phyloP scores from a whole-genome alignment of 345 rosid genomes.

The Conringia planisiliqua region DNA sequence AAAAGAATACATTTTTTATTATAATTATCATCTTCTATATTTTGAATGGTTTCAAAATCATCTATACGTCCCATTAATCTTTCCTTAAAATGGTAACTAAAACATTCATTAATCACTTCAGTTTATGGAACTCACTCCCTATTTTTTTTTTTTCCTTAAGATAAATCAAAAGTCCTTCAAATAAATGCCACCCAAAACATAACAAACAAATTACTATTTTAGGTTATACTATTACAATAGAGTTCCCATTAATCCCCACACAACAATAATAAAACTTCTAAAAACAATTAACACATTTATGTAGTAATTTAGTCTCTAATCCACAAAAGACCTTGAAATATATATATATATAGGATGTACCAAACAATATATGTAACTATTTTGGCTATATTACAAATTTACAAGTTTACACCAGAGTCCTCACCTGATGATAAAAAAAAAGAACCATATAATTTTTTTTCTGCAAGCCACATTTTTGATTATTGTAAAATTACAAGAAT shows the following conservation, averaged over 20 bases:
- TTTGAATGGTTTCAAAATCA: too few relatives aligned
- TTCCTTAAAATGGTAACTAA: not conserved
- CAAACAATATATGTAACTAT: constrained; percentile 2
- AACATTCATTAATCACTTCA: not conserved
- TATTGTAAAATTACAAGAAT: constrained; percentile 14
- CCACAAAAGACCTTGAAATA: not conserved
- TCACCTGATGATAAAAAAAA: not conserved
- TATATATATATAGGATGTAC: not conserved
- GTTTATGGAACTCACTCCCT: not conserved
- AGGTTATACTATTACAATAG: not conserved
- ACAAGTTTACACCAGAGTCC: not conserved
- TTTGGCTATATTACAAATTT: not conserved
- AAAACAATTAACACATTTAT: too few relatives aligned
- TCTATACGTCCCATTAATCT: not conserved
- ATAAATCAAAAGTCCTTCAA: not conserved
- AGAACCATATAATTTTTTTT: not conserved
- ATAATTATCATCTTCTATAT: not conserved
- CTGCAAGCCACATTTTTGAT: not conserved
- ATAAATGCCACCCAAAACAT: not conserved
- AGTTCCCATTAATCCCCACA: not conserved
- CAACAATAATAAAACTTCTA: too few relatives aligned
- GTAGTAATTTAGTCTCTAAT: not conserved
- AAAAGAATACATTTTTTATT: not conserved
- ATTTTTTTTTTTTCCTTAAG: not conserved
- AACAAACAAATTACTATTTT: not conserved